A percentile compares a stretch with the other conserved stretches of the same genome.
These are phyloP conservation scores for Vitis hybrid DNA, from an alignment of 177 flowering plant species.

Conservation along the genomic window DNA sequence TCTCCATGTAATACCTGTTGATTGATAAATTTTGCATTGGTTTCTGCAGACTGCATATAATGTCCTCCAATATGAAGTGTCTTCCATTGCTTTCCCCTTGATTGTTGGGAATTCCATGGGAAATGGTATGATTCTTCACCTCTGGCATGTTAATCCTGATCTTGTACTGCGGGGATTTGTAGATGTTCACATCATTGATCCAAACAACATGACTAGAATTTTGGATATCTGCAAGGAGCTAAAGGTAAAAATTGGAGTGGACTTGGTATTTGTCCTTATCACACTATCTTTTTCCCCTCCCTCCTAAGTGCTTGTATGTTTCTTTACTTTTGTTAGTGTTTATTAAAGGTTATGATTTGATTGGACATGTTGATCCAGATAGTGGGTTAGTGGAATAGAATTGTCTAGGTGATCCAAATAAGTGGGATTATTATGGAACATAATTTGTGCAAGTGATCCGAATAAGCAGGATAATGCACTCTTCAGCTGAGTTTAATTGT, in stretches of 20 bases:
- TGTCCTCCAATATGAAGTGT: conserved; percentile 80
- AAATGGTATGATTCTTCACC: conserved; percentile 46
- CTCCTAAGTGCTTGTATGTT: background rate
- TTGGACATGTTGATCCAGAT: too few relatives aligned
- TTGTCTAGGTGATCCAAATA: too few relatives aligned
- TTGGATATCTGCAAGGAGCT: conserved; percentile 71
- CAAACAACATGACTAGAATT: conserved; percentile 45
- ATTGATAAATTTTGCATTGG: conserved; percentile 6
- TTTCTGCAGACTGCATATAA: conserved; percentile 78
- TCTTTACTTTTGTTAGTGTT: background rate
- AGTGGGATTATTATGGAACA: too few relatives aligned
- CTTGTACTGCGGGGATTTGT: conserved; percentile 68
- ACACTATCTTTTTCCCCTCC: background rate
- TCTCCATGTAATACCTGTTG: background rate
- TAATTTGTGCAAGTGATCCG: too few relatives aligned
- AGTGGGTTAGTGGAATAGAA: too few relatives aligned
- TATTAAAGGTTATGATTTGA: too few relatives aligned
- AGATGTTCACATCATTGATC: conserved; percentile 41
- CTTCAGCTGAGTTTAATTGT: too few relatives aligned
- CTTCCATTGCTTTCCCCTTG: conserved; percentile 59
- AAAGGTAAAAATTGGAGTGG: conserved; percentile 50
- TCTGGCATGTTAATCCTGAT: conserved; percentile 72
- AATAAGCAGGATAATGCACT: too few relatives aligned
- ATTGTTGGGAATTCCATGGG: conserved; percentile 40
- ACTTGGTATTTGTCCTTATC: background rate